Conservation (phyloP, 2,329 filamentous ascomycete species). For the Teratosphaeriaceae sp. region DNA sequence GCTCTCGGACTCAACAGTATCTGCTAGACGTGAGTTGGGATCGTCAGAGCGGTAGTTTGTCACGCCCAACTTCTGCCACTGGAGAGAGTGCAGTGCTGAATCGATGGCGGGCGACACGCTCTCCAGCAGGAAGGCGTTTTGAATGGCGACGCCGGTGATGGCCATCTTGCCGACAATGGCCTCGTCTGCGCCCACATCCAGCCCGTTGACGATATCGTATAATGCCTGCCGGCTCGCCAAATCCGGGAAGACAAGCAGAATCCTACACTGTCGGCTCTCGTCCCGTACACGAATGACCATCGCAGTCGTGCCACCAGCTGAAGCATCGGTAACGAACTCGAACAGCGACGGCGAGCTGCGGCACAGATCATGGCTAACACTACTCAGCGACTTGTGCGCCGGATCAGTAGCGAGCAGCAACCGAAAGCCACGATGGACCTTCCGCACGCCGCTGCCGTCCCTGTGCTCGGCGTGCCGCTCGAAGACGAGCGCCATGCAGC, state of each 20-base stretch:
- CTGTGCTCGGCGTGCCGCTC: conserved; percentile 62
- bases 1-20: conserved; percentile 68
- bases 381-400: conserved; percentile 69
- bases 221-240: conserved; percentile 63
- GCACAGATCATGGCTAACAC: conserved; percentile 63
- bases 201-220: conserved; percentile 67
- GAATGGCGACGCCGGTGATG: conserved; percentile 59
- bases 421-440: conserved; percentile 71
- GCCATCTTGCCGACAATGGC: conserved; percentile 63
- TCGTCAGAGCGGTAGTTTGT: conserved; percentile 62
- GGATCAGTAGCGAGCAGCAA: conserved; percentile 72
- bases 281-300: conserved; percentile 66
- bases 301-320: conserved; percentile 60
- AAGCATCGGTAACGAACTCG: conserved; percentile 54
- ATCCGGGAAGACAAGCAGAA: conserved; percentile 72
- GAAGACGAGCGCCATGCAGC: conserved; percentile 69
- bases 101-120: conserved; percentile 33
- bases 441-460: conserved; percentile 65
- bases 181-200: conserved; percentile 61
- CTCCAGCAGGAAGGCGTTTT: conserved; percentile 46
- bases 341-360: conserved; percentile 66
- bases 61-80: conserved; percentile 62
- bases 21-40: conserved; percentile 51
- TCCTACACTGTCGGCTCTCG: conserved; percentile 57
- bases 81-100: conserved; percentile 37